Evolutionary conservation across 495 filamentous ascomycete genomes (phyloP).

Genomic region (Rostrohypoxylon terebratum): DNA sequence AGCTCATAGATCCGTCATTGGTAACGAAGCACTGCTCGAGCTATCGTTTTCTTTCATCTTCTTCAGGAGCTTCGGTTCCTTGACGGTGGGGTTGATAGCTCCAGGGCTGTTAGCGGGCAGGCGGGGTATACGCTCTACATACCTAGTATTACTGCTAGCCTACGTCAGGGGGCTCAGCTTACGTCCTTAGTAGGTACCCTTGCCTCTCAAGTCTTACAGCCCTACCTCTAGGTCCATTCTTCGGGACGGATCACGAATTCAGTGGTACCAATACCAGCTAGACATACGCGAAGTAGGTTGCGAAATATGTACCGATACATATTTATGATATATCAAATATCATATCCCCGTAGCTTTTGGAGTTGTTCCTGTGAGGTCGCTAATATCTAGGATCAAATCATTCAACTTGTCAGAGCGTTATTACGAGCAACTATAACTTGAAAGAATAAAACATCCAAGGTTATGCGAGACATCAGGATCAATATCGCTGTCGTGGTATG

Average conservation of each 20-base stretch:
- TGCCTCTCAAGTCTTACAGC: conserved; percentile 22
- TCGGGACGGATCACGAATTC: background rate
- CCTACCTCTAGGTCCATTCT: background rate
- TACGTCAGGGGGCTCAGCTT: conserved; percentile 41
- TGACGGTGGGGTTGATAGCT: conserved; percentile 38
- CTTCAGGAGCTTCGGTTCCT: conserved; percentile 17
- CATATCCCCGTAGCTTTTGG: background rate
- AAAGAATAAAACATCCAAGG: background rate
- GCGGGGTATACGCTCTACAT: conserved; percentile 30
- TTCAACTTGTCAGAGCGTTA: conserved; percentile 11
- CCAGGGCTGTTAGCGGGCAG: conserved; percentile 30
- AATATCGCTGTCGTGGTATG: conserved; percentile 13
- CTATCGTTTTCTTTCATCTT: conserved; percentile 14
- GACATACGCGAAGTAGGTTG: background rate
- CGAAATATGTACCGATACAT: conserved; percentile 13
- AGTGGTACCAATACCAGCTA: background rate
- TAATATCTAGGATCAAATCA: background rate
- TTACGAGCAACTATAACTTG: background rate
- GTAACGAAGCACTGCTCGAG: background rate
- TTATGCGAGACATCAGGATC: conserved; percentile 30
- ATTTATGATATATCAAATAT: conserved; percentile 6
- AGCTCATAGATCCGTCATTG: background rate
- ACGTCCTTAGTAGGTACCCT: conserved; percentile 20
- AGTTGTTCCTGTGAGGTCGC: background rate
- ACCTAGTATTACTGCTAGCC: conserved; percentile 25